These are phyloP conservation scores for Rhizopogon vinicolor DNA, from an alignment of 768 basidiomycete species.

Conservation along the genomic window DNA sequence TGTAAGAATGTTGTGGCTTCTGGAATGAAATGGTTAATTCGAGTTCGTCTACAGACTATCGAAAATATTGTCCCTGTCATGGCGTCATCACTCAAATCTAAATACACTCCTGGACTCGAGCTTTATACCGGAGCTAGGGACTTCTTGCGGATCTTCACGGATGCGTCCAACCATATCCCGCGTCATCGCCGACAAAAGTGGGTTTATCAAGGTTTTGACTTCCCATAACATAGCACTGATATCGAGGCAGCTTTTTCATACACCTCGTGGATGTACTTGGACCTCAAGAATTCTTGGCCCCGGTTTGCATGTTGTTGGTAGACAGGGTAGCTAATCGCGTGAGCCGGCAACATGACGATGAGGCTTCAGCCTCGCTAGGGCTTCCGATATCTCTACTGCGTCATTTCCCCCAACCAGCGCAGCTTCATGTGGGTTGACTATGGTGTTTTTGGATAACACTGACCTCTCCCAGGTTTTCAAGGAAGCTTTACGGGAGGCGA, in stretches of 20 bases:
- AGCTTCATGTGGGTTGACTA: constrained; percentile 44
- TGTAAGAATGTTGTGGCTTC: constrained; percentile 35
- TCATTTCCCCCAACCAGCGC: constrained; percentile 42
- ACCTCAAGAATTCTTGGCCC: constrained; percentile 72
- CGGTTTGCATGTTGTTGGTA: constrained; percentile 79
- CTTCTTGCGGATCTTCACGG: constrained; percentile 88
- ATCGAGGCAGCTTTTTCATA: constrained; percentile 67
- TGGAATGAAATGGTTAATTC: neutral
- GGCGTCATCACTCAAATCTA: constrained; percentile 68
- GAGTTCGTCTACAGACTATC: constrained; percentile 57
- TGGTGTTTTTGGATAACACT: neutral
- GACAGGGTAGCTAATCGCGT: constrained; percentile 73
- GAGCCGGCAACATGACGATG: constrained; percentile 56
- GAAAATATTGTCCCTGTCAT: constrained; percentile 93
- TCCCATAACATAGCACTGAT: constrained; percentile 6
- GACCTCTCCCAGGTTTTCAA: constrained; percentile 45
- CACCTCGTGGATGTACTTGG: constrained; percentile 85
- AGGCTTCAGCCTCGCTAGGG: constrained; percentile 52
- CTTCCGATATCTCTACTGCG: constrained; percentile 67
- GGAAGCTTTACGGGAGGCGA: constrained; percentile 63
- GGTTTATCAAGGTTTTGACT: constrained; percentile 17
- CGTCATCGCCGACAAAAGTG: constrained; percentile 89
- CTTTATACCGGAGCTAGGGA: constrained; percentile 70
- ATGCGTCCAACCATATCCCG: constrained; percentile 88
- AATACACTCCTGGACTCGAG: constrained; percentile 48